Conservation (phyloP, 345 rosid species). For the Carallia pectinifolia region DNA sequence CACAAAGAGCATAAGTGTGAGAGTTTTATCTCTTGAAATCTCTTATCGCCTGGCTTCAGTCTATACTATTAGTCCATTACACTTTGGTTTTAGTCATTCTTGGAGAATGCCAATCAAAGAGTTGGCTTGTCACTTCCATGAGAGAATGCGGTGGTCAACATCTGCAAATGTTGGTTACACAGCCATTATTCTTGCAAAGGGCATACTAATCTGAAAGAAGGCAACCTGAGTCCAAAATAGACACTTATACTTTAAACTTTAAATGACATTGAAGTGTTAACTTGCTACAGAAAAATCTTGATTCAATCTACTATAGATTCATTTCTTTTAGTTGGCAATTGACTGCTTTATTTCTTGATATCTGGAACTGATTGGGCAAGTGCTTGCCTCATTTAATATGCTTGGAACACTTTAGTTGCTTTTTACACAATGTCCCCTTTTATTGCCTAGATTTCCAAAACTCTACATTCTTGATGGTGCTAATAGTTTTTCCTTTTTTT, state of each 20-base stretch:
- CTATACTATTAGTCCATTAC: too few species aligned
- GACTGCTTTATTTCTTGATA: too few species aligned
- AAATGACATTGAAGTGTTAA: background rate
- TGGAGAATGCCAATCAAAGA: too few species aligned
- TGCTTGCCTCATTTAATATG: background rate
- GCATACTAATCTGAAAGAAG: background rate
- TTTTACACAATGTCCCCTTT: background rate
- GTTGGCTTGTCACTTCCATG: too few species aligned
- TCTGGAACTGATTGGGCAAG: too few species aligned
- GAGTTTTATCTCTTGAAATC: background rate
- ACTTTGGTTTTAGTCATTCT: too few species aligned
- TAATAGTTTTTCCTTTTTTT: slow-evolving; percentile 13
- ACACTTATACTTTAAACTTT: background rate
- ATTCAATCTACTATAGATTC: too few species aligned
- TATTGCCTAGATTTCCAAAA: background rate
- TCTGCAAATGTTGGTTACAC: too few species aligned
- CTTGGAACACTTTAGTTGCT: background rate
- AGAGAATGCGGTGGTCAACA: too few species aligned
- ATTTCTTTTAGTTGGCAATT: too few species aligned
- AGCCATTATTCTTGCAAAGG: background rate
- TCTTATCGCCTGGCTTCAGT: too few species aligned
- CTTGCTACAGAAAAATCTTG: too few species aligned
- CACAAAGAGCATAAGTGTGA: background rate
- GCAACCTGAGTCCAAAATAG: background rate
- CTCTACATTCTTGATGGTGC: slow-evolving; percentile 1